phyloP scores from a whole-genome alignment of 169 alveolate species.

The Eimeria brunetti region DNA sequence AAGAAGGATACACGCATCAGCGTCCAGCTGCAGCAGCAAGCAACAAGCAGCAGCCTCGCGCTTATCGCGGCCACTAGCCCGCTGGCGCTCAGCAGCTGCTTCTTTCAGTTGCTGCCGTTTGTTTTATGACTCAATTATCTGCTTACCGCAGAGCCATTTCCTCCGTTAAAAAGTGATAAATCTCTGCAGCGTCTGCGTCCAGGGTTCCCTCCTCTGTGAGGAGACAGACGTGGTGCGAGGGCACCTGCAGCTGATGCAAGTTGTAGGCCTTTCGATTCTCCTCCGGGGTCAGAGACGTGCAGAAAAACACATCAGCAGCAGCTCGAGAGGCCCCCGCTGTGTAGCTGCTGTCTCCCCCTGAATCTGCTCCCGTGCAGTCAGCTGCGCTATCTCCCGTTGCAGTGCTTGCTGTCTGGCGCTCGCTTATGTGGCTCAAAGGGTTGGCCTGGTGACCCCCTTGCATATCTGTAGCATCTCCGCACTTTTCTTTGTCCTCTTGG shows the following conservation, averaged over 20 bases:
- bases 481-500: not conserved
- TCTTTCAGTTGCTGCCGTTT: not conserved
- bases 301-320: not conserved
- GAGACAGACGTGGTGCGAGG: slow-evolving; percentile 76
- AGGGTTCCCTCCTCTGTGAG: slow-evolving; percentile 37
- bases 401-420: slow-evolving; percentile 20
- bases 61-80: not conserved
- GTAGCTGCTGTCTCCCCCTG: not conserved
- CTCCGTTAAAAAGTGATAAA: slow-evolving; percentile 66
- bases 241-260: slow-evolving; percentile 45
- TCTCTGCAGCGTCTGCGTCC: slow-evolving; percentile 41
- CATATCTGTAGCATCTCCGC: not conserved
- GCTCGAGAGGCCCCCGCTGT: not conserved
- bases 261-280: slow-evolving; percentile 55
- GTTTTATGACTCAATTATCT: not conserved
- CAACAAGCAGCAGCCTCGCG: not conserved
- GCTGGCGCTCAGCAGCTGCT: not conserved
- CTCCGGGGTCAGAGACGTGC: slow-evolving; percentile 35
- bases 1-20: too few species aligned
- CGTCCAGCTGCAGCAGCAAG: not conserved
- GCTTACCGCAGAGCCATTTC: slow-evolving; percentile 72
- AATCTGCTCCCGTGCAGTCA: not conserved
- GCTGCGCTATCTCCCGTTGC: not conserved
- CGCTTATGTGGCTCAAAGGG: slow-evolving; percentile 1
- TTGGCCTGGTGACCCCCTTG: not conserved